These are phyloP conservation scores for Pseudoturritis turrita DNA, from an alignment of 345 rosid genomes.

Conservation along the genomic window DNA sequence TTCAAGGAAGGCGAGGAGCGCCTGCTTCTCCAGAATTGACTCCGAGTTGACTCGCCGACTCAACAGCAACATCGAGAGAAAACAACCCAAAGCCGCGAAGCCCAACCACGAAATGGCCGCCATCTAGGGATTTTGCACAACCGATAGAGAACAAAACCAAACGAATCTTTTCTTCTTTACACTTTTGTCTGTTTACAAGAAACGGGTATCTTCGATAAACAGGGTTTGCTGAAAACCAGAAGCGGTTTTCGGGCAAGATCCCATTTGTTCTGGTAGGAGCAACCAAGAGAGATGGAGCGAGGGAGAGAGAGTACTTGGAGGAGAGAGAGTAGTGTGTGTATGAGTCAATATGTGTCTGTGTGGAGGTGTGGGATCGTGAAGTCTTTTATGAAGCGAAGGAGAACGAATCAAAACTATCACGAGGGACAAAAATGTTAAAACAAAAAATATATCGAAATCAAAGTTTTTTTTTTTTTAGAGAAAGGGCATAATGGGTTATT, in stretches of 20 bases:
- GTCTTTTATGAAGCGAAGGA: slow-evolving; percentile 15
- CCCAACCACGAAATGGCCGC: slow-evolving; percentile 13
- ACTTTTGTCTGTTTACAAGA: not conserved
- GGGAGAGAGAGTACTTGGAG: not conserved
- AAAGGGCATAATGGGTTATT: no score
- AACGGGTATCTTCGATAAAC: not conserved
- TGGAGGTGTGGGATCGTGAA: slow-evolving; percentile 17
- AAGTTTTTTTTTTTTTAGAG: not conserved
- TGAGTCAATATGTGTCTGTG: slow-evolving; percentile 19
- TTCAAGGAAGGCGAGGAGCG: slow-evolving; percentile 65
- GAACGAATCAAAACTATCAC: slow-evolving; percentile 23
- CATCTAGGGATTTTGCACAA: slow-evolving; percentile 29
- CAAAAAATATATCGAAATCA: not conserved
- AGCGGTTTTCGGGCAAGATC: slow-evolving; percentile 35
- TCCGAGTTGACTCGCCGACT: slow-evolving; percentile 52
- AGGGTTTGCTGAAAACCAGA: slow-evolving; percentile 18
- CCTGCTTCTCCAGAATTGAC: slow-evolving; percentile 70
- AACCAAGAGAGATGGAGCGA: not conserved
- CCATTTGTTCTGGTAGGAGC: slow-evolving; percentile 30
- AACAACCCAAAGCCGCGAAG: not conserved
- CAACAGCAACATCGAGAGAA: slow-evolving; percentile 31
- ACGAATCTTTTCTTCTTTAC: not conserved
- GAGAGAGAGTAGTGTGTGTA: not conserved
- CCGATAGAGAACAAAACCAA: not conserved
- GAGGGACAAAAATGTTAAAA: slow-evolving; percentile 27